phyloP scores from a whole-genome alignment of 306 rosid species.

The Comarum palustre region DNA sequence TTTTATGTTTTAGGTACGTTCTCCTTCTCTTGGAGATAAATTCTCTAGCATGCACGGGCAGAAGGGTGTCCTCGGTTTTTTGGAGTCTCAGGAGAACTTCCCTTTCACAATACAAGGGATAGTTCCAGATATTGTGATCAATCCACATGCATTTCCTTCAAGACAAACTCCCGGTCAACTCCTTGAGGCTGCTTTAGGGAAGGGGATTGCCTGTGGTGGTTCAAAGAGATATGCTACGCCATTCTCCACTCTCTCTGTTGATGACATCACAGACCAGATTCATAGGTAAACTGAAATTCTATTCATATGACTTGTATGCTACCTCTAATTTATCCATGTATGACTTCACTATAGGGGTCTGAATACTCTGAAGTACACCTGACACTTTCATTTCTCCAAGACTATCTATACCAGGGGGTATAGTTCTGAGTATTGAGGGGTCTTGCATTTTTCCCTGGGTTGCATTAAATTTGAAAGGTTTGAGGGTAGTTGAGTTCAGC shows the following conservation, averaged over 20 bases:
- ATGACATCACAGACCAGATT: constrained; percentile 81
- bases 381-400: background rate
- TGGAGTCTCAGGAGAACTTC: constrained; percentile 91
- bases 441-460: background rate
- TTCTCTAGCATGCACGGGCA: constrained; percentile 99
- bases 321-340: background rate
- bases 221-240: constrained; percentile 71
- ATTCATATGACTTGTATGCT: background rate
- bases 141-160: constrained; percentile 97
- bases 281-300: constrained; percentile 54
- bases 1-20: constrained; percentile 62
- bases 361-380: background rate
- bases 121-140: constrained; percentile 94
- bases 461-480: background rate
- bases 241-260: constrained; percentile 74
- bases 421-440: background rate
- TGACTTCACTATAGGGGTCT: background rate
- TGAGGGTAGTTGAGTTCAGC: background rate
- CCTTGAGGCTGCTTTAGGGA: constrained; percentile 91
- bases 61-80: constrained; percentile 89
- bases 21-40: constrained; percentile 92
- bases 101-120: constrained; percentile 88
- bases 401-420: background rate
- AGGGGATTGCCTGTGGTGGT: constrained; percentile 84
- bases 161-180: constrained; percentile 98